A percentile compares a stretch with the other conserved stretches of the same genome.
These are phyloP conservation scores for Neospora caninum DNA, from an alignment of 169 alveolate genomes.

Conservation along the genomic window DNA sequence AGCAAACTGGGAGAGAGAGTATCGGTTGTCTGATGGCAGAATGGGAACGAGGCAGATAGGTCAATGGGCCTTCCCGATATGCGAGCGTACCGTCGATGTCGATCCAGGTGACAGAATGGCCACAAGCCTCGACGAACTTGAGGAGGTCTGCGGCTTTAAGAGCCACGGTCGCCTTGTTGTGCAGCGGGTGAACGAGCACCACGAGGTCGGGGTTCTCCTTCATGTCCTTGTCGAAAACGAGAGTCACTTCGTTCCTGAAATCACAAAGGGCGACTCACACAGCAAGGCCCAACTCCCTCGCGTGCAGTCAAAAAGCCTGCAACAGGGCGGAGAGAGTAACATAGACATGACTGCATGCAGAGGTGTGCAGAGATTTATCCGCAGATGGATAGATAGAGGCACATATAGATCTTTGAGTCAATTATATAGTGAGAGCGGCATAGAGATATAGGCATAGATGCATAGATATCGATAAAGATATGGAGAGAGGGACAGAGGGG, in stretches of 20 bases:
- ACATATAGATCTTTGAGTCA: neutral
- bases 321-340: too few relatives aligned
- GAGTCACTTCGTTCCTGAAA: conserved; percentile 53
- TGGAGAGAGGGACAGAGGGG: conserved; percentile 60
- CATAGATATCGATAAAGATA: neutral
- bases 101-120: conserved; percentile 28
- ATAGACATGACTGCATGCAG: neutral
- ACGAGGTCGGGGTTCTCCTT: neutral
- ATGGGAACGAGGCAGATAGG: too few relatives aligned
- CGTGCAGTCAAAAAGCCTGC: neutral
- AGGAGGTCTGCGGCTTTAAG: conserved; percentile 8
- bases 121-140: neutral
- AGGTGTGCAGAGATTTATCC: neutral
- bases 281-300: neutral
- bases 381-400: neutral
- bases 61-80: too few relatives aligned
- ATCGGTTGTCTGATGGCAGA: too few relatives aligned
- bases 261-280: neutral
- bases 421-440: neutral
- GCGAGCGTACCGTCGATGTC: conserved; percentile 36
- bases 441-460: neutral
- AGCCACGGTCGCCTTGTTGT: conserved; percentile 41
- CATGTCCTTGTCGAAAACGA: conserved; percentile 42
- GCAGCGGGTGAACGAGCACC: conserved; percentile 61
- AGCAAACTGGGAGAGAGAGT: too few relatives aligned